These are phyloP conservation scores for Dendrostoma leiphaemia DNA, from an alignment of 2,329 filamentous ascomycete genomes.

Conservation along the genomic window DNA sequence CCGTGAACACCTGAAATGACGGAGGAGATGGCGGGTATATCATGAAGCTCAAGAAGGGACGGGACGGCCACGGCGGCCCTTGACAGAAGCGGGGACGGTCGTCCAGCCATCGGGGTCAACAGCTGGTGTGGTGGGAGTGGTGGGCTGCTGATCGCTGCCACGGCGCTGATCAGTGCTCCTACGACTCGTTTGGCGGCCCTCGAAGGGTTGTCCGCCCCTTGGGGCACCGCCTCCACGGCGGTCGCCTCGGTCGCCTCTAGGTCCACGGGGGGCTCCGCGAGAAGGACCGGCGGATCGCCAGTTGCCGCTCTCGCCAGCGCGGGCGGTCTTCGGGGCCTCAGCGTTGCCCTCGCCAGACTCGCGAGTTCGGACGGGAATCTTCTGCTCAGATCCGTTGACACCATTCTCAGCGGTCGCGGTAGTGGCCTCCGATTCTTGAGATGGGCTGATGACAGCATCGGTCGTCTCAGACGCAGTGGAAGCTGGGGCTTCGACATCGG, in stretches of 20 bases:
- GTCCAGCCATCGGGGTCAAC: constrained; percentile 64
- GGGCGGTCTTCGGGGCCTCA: constrained; percentile 44
- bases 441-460: constrained; percentile 25
- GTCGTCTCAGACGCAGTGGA: constrained; percentile 24
- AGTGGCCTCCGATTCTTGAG: constrained; percentile 20
- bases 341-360: too few relatives aligned
- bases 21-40: constrained; percentile 9
- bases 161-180: constrained; percentile 27
- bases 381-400: constrained; percentile 45
- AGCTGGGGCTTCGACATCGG: constrained; percentile 22
- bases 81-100: constrained; percentile 44
- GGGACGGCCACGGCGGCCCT: constrained; percentile 35
- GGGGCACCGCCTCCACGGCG: constrained; percentile 41
- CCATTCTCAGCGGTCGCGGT: constrained; percentile 26
- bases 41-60: constrained; percentile 16
- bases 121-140: constrained; percentile 33
- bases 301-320: constrained; percentile 56
- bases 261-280: constrained; percentile 43
- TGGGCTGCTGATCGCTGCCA: constrained; percentile 29
- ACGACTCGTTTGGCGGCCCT: constrained; percentile 37
- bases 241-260: constrained; percentile 36
- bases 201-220: constrained; percentile 42
- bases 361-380: constrained; percentile 36
- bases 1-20: constrained; percentile 5
- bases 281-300: constrained; percentile 54